Evolutionary conservation across 495 filamentous ascomycete species (phyloP).

Genomic region (Delitschia confertaspora): DNA sequence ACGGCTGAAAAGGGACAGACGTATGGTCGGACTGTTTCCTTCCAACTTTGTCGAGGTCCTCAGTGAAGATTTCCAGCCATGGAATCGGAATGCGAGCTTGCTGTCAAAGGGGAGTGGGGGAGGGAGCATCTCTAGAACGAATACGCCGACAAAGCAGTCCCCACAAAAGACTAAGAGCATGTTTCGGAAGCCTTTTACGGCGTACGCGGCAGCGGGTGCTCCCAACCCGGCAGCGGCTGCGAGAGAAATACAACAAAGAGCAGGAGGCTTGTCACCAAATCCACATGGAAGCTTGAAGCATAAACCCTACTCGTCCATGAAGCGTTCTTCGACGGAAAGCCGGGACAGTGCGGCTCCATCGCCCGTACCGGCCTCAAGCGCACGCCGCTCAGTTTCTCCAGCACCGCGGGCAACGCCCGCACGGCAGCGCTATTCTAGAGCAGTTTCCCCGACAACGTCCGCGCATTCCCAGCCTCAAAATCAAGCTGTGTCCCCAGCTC

Average conservation of each 20-base stretch:
- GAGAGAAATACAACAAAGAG: constrained; percentile 35
- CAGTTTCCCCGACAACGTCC: constrained; percentile 19
- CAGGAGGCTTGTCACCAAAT: constrained; percentile 22
- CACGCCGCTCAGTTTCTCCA: constrained; percentile 21
- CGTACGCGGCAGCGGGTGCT: constrained; percentile 42
- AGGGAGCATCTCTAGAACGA: constrained; percentile 42
- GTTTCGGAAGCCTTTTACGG: constrained; percentile 63
- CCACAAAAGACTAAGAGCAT: constrained; percentile 50
- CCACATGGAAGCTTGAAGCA: constrained; percentile 28
- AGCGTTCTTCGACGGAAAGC: constrained; percentile 30
- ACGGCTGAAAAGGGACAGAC: constrained; percentile 71
- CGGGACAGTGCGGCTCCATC: constrained; percentile 13
- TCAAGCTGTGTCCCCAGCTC: constrained; percentile 16
- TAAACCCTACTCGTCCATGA: constrained; percentile 39
- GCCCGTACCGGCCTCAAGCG: neutral
- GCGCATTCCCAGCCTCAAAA: neutral
- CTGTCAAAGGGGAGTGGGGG: constrained; percentile 43
- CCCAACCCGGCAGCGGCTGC: constrained; percentile 32
- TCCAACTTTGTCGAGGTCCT: constrained; percentile 95
- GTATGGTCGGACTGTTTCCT: constrained; percentile 84
- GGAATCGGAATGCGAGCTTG: constrained; percentile 68
- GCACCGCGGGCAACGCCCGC: constrained; percentile 17
- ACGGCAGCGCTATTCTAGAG: constrained; percentile 2
- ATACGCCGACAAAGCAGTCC: constrained; percentile 35
- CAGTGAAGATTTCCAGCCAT: constrained; percentile 70